These are phyloP conservation scores for Lachancea cidri DNA, from an alignment of 805 yeast species.

Conservation along the genomic window DNA sequence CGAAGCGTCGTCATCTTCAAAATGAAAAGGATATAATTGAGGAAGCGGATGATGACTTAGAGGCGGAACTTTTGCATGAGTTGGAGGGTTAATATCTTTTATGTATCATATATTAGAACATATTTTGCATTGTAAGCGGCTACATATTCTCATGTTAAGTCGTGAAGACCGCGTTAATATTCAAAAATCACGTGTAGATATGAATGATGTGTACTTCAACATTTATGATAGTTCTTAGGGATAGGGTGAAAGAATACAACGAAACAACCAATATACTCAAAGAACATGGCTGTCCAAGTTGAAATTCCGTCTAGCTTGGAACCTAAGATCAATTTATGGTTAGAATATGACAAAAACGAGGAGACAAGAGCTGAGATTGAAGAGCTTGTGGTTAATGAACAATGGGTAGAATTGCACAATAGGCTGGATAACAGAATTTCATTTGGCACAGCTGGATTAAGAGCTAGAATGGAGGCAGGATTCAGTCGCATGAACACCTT, in stretches of 20 bases:
- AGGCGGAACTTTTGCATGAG: conserved; percentile 28
- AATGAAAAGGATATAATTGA: conserved; percentile 2
- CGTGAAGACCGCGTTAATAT: too few relatives aligned
- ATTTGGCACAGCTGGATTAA: conserved; percentile 92
- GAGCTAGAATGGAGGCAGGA: conserved; percentile 89
- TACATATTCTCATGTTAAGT: neutral
- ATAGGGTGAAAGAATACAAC: neutral
- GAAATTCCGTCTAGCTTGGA: conserved; percentile 16
- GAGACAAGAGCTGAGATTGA: conserved; percentile 52
- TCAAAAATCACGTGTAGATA: neutral
- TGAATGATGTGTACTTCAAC: too few relatives aligned
- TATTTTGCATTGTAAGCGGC: neutral
- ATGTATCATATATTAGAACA: neutral
- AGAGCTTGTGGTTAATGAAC: conserved; percentile 34
- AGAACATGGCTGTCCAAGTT: neutral
- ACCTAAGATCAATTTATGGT: conserved; percentile 20
- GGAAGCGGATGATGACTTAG: conserved; percentile 27
- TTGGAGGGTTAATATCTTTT: conserved; percentile 16
- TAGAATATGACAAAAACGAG: conserved; percentile 33
- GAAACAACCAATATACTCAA: neutral
- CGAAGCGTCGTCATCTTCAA: neutral
- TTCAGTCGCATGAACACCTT: conserved; percentile 84
- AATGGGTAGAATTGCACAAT: conserved; percentile 43
- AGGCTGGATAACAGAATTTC: conserved; percentile 57
- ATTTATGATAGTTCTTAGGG: too few relatives aligned